A percentile compares a stretch with the other conserved stretches of the same genome.
Conservation (phyloP, 208 protist species). For the Leishmania martiniquensis region DNA sequence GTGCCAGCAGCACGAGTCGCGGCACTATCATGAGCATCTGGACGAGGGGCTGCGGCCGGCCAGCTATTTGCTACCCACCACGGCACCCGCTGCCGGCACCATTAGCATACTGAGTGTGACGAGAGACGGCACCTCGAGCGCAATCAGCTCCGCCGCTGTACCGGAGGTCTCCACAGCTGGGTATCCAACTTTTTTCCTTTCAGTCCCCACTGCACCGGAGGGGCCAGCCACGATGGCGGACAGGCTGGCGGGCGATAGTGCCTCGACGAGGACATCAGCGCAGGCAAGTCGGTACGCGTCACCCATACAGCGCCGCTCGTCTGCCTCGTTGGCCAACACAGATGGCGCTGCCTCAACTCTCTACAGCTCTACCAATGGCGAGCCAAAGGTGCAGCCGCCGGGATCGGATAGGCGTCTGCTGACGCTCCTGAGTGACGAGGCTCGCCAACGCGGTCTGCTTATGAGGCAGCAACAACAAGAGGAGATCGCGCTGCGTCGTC, state of each 20-base stretch:
- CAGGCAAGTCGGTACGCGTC: not conserved
- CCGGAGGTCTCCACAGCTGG: not conserved
- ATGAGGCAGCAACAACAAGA: conserved; percentile 23
- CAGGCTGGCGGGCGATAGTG: not conserved
- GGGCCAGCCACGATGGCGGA: not conserved
- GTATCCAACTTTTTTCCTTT: not conserved
- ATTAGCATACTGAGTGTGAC: not conserved
- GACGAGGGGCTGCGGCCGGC: not conserved
- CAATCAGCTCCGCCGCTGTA: not conserved
- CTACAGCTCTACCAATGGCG: not conserved
- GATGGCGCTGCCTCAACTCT: not conserved
- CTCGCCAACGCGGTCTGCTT: conserved; percentile 10
- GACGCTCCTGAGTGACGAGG: conserved; percentile 14
- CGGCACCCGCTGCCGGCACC: not conserved
- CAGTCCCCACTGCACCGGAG: not conserved
- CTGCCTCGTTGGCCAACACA: not conserved
- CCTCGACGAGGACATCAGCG: not conserved
- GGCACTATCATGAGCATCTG: not conserved
- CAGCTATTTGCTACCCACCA: not conserved
- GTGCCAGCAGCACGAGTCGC: not conserved
- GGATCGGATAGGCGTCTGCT: not conserved
- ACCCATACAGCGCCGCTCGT: not conserved
- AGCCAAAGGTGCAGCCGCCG: not conserved
- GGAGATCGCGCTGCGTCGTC: conserved; percentile 23
- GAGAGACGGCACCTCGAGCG: not conserved